Evolutionary conservation across 1,284 basidiomycete species (phyloP), one percentile per base, ranked within the genome.

Genomic region (Erythrobasidium hasegawianum): DNA sequence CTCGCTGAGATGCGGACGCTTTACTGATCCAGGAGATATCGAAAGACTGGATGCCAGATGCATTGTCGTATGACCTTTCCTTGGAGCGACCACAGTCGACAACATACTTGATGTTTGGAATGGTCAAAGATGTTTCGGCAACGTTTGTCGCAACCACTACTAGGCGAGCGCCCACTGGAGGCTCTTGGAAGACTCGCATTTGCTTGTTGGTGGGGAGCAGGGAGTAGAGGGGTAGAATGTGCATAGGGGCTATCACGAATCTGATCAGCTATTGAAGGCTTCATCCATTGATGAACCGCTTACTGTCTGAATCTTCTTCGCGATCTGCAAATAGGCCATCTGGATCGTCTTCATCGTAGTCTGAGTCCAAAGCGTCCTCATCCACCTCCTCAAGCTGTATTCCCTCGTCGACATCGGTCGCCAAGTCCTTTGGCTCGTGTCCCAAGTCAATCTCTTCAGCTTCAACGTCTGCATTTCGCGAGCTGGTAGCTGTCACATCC

Each of bases 381-480:
- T 72, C 70, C n/a, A 80, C 79, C 53, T 81, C 80, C n/a, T 69
- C 70, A 57, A 81, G 79, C 9, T 77, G 79, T 52, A 77, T 73
- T 27, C 78, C 78, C 62, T 81, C 84, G 71, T 87, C 85, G 3
- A 85, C 82, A 71, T 86, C 86, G 1, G 81, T 75, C 0, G 83
- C 84, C 4, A 85, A 73, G 60, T 81, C 78, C 33, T 67, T 77
- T 38, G 69, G 22, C 75, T 72, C 45, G 75, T 72, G 40, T 75
- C 87, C 89, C 10, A 92, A 79, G 2, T 93, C 89, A 47, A 93
- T 76, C 66, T 94, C 90, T 73, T 94, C 90, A 0, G 85, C 83
- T 74, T 94, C 91, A 7, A 93, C 75, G 67, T 83, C 83, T 50
- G 77, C 81, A 81, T 64, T n/a, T 1, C 16, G 38, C 39, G 26